Conservation (phyloP, 352 stramenopile genomes). For the Phytophthora sp. region DNA sequence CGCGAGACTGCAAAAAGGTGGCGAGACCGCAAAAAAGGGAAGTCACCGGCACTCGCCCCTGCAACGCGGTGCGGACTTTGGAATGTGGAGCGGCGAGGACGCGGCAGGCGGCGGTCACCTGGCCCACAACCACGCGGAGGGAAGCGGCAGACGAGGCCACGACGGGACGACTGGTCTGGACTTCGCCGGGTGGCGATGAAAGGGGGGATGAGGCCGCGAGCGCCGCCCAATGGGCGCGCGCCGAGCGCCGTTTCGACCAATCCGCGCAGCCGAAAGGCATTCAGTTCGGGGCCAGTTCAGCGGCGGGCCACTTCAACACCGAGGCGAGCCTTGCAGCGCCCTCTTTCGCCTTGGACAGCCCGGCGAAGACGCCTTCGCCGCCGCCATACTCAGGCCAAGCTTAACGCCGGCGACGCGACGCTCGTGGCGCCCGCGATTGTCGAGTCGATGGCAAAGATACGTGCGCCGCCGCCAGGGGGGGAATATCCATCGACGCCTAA, state of each 20-base stretch:
- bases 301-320: constrained; percentile 20
- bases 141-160: constrained; percentile 15
- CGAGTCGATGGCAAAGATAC: constrained; percentile 34
- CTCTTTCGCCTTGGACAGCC: constrained; percentile 17
- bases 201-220: constrained; percentile 3
- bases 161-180: constrained; percentile 37
- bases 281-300: constrained; percentile 33
- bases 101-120: neutral
- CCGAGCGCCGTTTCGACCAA: no score
- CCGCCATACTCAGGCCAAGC: constrained; percentile 16
- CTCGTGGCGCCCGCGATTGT: constrained; percentile 30
- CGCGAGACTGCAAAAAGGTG: no score
- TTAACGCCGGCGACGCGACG: constrained; percentile 17
- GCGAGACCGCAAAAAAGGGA: no score
- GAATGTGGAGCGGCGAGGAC: constrained; percentile 17
- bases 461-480: constrained; percentile 1
- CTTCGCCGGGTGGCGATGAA: constrained; percentile 14
- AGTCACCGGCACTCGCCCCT: no score
- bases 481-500: constrained; percentile 19
- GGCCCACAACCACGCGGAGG: constrained; percentile 27
- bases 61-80: constrained; percentile 31
- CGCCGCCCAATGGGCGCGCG: constrained; percentile 17
- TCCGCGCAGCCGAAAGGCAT: constrained; percentile 12
- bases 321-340: constrained; percentile 5
- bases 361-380: constrained; percentile 4